Conservation (phyloP, 257 asterid genomes). For the Dorcoceras hygrometricum region DNA sequence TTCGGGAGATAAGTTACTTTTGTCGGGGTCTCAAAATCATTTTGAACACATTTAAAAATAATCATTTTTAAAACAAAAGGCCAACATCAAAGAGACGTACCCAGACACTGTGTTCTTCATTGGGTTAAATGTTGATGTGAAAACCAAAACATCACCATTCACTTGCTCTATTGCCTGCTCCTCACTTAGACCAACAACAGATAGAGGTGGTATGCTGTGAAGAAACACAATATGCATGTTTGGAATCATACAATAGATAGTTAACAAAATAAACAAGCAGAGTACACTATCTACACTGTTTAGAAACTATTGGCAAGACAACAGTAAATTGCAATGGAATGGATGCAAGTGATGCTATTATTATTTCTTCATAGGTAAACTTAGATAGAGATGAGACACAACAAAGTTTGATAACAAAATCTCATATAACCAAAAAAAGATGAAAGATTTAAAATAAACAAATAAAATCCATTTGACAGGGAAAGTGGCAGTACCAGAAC, state of each 20-base stretch:
- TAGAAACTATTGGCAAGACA: constrained; percentile 4
- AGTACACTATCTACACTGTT: not conserved
- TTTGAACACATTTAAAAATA: not conserved
- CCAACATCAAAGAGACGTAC: constrained; percentile 33
- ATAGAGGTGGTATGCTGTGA: constrained; percentile 94
- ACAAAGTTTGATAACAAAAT: too few relatives aligned
- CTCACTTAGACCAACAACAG: constrained; percentile 88
- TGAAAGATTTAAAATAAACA: not conserved
- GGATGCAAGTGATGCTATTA: constrained; percentile 1
- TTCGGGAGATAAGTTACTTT: not conserved
- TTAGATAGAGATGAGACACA: not conserved
- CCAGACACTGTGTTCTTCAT: constrained; percentile 98
- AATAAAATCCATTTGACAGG: constrained; percentile 11
- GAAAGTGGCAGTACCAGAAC: constrained; percentile 62
- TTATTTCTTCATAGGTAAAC: constrained; percentile 4
- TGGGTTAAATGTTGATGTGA: constrained; percentile 88
- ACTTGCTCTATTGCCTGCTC: constrained; percentile 80
- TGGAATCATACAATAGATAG: not conserved
- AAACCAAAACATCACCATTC: constrained; percentile 70
- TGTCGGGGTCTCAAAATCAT: not conserved
- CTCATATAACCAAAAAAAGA: too few relatives aligned
- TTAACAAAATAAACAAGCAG: not conserved
- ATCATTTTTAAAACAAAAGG: constrained; percentile 2
- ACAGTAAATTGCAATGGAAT: not conserved
- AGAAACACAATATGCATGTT: constrained; percentile 25